Evolutionary conservation across 495 filamentous ascomycete genomes (phyloP), one percentile per base, ranked within the genome.

Genomic region (Emericellopsis terricola): DNA sequence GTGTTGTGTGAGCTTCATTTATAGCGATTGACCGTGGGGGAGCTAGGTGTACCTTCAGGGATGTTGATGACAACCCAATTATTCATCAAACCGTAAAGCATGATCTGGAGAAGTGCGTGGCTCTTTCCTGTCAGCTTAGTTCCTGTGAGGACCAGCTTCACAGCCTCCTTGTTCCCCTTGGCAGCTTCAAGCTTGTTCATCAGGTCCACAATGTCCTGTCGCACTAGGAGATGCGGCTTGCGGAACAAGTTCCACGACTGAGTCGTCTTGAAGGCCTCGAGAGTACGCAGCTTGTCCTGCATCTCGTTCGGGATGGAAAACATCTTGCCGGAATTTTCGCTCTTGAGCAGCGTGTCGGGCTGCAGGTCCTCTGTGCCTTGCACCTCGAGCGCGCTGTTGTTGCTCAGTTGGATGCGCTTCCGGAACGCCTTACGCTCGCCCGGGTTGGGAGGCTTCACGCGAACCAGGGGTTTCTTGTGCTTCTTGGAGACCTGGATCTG

Each of bases 41-140:
- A n/a, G n/a, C n/a, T n/a, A n/a, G n/a, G n/a, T 57, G 44, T 63
- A 91, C 87, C 79, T 50, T 97, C 85, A n/a, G 89, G 86, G 33
- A 94, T 66, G 41, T 80, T 75, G 34, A 97, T 63, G 8, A 96
- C 87, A 20, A 92, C 65, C 84, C 84, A 94, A 13, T 76, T 65
- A 50, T 79, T 84, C 43, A 83, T 47, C 43, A 85, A 76, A 1
- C 73, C 89, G 60, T 83, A 77, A 7, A 80, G 61, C 67, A 85
- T 73, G 18, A 74, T 81, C 59, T 97, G 89, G 17, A 93, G 61
- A 37, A 93, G 49, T 49, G 93, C 59, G 36, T 85, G 65, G 47
- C 75, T 89, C 68, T 93, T 97, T 28, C 89, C 89, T 15, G 71
- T 68, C 8, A 73, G 67, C 52, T 68, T 75, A 35, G 67, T 64